phyloP scores from a whole-genome alignment of 805 yeast species.

The Candida manassasensis region DNA sequence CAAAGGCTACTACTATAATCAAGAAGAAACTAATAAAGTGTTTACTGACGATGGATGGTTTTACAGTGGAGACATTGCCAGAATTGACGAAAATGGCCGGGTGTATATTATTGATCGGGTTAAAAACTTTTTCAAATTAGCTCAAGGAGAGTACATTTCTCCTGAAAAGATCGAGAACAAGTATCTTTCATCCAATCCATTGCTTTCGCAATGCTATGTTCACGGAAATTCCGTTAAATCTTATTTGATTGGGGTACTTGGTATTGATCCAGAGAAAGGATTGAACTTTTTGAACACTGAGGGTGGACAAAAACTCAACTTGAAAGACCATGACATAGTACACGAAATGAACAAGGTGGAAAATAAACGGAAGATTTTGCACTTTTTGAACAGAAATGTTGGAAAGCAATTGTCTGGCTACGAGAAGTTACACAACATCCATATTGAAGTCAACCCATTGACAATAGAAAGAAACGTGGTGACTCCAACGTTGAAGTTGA shows the following conservation, averaged over 20 bases:
- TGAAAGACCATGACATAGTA: conserved; percentile 10
- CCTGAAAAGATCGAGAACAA: conserved; percentile 67
- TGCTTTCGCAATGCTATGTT: conserved; percentile 47
- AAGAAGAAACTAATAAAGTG: conserved; percentile 48
- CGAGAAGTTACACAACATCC: conserved; percentile 28
- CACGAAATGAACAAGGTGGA: conserved; percentile 13
- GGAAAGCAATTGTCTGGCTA: conserved; percentile 21
- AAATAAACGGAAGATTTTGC: conserved; percentile 17
- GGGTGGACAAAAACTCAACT: conserved; percentile 12
- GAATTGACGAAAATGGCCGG: conserved; percentile 44
- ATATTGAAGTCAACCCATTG: conserved; percentile 26
- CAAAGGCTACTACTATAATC: conserved; percentile 50
- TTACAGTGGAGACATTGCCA: conserved; percentile 60
- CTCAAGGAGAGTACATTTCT: conserved; percentile 52
- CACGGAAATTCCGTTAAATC: conserved; percentile 57
- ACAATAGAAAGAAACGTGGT: conserved; percentile 53
- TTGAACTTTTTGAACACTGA: conserved; percentile 13
- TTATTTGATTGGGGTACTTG: conserved; percentile 55
- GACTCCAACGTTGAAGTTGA: conserved; percentile 58
- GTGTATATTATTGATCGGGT: conserved; percentile 62
- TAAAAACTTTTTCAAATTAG: conserved; percentile 63
- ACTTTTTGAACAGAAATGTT: conserved; percentile 19
- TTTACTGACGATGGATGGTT: conserved; percentile 58
- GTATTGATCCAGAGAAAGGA: conserved; percentile 45
- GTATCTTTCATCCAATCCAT: conserved; percentile 47